phyloP scores from a whole-genome alignment of 805 yeast genomes.

The Saccharomycopsis guyanensis region DNA sequence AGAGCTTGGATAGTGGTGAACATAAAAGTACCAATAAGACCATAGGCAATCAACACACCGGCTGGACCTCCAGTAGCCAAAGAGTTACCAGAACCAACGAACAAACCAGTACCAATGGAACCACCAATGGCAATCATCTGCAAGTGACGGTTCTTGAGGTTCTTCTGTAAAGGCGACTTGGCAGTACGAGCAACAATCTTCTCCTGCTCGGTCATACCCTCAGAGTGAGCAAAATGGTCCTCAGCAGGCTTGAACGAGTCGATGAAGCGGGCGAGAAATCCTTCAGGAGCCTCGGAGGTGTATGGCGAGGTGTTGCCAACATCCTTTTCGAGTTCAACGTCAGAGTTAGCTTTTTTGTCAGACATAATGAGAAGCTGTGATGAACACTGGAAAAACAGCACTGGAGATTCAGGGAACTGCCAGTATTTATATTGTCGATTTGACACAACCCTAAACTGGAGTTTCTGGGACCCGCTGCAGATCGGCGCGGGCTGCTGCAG shows the following conservation, averaged over 20 bases:
- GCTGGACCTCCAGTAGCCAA: constrained; percentile 59
- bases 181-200: constrained; percentile 34
- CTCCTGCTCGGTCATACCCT: constrained; percentile 32
- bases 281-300: constrained; percentile 1
- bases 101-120: constrained; percentile 64
- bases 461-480: background rate
- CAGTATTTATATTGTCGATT: background rate
- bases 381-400: background rate
- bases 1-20: constrained; percentile 51
- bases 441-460: too few species aligned
- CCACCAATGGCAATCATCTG: constrained; percentile 70
- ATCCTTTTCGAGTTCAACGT: constrained; percentile 20
- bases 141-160: constrained; percentile 47
- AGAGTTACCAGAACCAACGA: constrained; percentile 58
- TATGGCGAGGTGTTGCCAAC: constrained; percentile 16
- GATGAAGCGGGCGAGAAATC: constrained; percentile 27
- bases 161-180: constrained; percentile 46
- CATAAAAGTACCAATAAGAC: constrained; percentile 46
- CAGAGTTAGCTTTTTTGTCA: constrained; percentile 20
- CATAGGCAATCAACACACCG: constrained; percentile 49
- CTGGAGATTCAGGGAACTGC: background rate
- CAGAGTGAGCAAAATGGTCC: constrained; percentile 16
- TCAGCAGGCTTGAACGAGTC: constrained; percentile 37
- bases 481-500: background rate
- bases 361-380: constrained; percentile 10